phyloP scores from a whole-genome alignment of 2,329 filamentous ascomycete species.

The Cercospora zeina region DNA sequence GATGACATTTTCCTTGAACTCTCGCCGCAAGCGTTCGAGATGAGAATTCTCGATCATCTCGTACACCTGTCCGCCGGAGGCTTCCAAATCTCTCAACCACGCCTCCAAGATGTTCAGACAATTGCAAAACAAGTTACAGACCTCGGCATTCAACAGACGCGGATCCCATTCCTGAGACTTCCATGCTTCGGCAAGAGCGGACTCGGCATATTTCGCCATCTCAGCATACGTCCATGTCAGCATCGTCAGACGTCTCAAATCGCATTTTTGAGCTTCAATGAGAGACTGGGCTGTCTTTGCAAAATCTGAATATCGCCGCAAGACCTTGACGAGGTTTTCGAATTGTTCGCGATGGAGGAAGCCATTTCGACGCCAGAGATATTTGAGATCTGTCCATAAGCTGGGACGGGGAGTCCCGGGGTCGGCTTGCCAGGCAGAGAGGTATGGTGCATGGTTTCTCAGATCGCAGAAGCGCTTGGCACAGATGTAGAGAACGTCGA shows the following conservation, averaged over 20 bases:
- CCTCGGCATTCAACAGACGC: neutral
- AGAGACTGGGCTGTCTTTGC: neutral
- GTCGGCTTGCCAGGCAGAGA: neutral
- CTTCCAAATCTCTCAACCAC: neutral
- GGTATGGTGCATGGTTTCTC: neutral
- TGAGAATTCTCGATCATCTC: neutral
- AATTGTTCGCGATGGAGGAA: constrained; percentile 5
- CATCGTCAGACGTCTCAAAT: neutral
- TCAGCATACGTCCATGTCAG: constrained; percentile 11
- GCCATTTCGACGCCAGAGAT: neutral
- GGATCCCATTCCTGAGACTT: neutral
- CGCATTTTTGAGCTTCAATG: neutral
- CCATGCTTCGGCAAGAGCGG: neutral
- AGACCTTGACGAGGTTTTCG: neutral
- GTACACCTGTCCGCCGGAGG: neutral
- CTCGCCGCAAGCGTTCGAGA: neutral
- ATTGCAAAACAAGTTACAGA: neutral
- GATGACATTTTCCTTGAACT: neutral
- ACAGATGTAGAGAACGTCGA: neutral
- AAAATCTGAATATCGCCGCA: neutral
- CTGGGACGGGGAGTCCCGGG: neutral
- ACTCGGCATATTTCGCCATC: neutral
- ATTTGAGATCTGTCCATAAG: neutral
- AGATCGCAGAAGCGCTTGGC: neutral
- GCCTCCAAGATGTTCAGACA: neutral